Conservation (phyloP, 148 eudicot genomes). For the Gaultheria prostrata region DNA sequence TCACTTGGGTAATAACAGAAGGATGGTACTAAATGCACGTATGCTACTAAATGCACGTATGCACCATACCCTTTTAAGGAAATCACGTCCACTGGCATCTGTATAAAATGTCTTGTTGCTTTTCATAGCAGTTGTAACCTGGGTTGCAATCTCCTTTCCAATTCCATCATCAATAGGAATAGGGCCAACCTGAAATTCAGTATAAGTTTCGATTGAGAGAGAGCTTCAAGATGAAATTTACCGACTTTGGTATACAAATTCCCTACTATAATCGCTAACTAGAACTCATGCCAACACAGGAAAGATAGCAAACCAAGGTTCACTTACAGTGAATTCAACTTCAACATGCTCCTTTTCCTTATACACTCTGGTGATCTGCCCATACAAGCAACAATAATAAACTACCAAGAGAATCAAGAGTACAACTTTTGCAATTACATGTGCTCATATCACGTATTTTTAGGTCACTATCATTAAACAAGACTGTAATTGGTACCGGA, state of each 20-base stretch:
- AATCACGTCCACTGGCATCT: slow-evolving; percentile 98
- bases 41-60: neutral
- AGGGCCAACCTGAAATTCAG: slow-evolving; percentile 73
- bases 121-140: slow-evolving; percentile 52
- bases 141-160: slow-evolving; percentile 87
- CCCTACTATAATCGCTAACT: neutral
- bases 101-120: slow-evolving; percentile 81
- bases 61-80: slow-evolving; percentile 71
- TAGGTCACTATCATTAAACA: neutral
- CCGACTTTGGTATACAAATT: neutral
- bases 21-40: neutral
- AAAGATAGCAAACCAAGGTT: slow-evolving; percentile 8
- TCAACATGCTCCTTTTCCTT: slow-evolving; percentile 86
- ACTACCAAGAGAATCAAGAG: slow-evolving; percentile 11
- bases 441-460: neutral
- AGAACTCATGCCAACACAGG: slow-evolving; percentile 7
- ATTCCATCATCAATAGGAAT: slow-evolving; percentile 79
- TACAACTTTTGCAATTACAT: neutral
- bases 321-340: slow-evolving; percentile 81
- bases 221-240: slow-evolving; percentile 5
- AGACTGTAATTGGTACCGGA: neutral
- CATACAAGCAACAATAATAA: slow-evolving; percentile 4
- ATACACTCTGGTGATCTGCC: slow-evolving; percentile 82
- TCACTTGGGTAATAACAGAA: neutral
- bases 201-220: neutral